Base-by-base conservation (phyloP, 768 basidiomycete species). In the Lactifluus pinguis region DNA sequence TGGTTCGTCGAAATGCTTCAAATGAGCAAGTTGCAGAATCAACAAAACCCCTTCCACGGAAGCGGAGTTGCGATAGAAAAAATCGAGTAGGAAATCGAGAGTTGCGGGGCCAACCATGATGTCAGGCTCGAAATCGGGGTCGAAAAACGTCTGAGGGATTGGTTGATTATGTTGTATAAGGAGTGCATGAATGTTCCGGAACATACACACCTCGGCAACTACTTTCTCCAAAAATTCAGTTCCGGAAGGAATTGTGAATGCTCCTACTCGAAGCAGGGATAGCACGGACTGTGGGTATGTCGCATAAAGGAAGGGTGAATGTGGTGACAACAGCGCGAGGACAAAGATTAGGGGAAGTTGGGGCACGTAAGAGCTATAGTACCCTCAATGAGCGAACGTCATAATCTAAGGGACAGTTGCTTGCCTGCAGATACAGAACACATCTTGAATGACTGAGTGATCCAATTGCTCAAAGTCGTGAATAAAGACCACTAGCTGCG, bases 391-490 rank as follows among this genome's bases (percentile, higher is more conserved):
- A 49, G 36, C 42, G 41, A 42, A 50, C 15, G n/a, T 55, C 25
- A 21, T 30, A 6, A 36, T 29, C 14, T 1, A 3, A 48, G 29
- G 21, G n/a, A 48, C 39, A 13, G 38, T 34, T 14, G 51, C 69
- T 34, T 62, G 84, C 88, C 85, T 87, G 75, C 80, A 87, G 39
- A 90, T 83, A 55, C 85, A 79, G 45, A 89, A 81, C 17, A 89
- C 67, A 66, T 91, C 87, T 66, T 85, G 82, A 51, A 91, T 70
- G 2, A 90, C 77, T 2, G 64, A 56, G 0, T 80, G 72, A 57
- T 88, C 86, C 52, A 87, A 81, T 67, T 84, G 81, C 67, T 91
- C 89, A 64, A 92, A 89, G 58, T 87, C 84, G 58, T 89, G 86
- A 21, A 91, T 67, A 13, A 90, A 67, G 9, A 87, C 74, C 25